phyloP scores from a whole-genome alignment of 116 monocot genomes.

The Iris pallida region DNA sequence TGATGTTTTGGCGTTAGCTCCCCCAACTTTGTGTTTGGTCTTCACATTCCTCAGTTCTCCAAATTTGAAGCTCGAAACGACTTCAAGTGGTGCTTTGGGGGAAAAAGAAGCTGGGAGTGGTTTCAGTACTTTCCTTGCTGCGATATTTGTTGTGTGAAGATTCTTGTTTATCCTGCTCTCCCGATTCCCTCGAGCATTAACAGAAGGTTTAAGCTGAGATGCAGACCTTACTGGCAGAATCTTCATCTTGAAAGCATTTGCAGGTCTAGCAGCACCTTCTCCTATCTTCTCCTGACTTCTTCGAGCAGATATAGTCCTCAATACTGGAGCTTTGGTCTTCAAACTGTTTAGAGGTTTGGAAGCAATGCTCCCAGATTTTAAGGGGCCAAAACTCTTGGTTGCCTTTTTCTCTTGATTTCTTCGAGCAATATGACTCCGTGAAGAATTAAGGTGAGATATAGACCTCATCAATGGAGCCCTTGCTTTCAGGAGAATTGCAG shows the following conservation, averaged over 20 bases:
- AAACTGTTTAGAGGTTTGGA: no score
- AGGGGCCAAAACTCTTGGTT: neutral
- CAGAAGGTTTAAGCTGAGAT: conserved; percentile 4
- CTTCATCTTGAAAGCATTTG: conserved; percentile 16
- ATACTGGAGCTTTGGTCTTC: no score
- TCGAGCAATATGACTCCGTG: neutral
- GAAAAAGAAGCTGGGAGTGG: conserved; percentile 10
- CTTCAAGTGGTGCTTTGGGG: conserved; percentile 10
- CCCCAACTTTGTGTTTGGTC: conserved; percentile 1
- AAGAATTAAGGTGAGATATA: conserved; percentile 2
- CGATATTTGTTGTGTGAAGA: conserved; percentile 1
- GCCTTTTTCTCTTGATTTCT: neutral
- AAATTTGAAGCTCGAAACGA: conserved; percentile 14
- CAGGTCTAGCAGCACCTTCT: conserved; percentile 7
- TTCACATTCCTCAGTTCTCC: conserved; percentile 17
- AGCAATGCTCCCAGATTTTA: no score
- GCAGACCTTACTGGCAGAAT: conserved; percentile 4
- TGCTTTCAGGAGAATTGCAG: conserved; percentile 12
- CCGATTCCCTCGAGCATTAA: neutral
- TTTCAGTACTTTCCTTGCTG: conserved; percentile 17
- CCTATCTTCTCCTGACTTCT: neutral
- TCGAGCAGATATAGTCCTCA: neutral
- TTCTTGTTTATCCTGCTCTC: neutral
- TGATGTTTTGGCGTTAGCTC: conserved; percentile 33
- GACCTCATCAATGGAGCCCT: conserved; percentile 11